Percentiles rank a stretch among this genome's conserved stretches.
Evolutionary conservation across 1,284 basidiomycete species (phyloP).

Genomic region (Thelephora terrestris): DNA sequence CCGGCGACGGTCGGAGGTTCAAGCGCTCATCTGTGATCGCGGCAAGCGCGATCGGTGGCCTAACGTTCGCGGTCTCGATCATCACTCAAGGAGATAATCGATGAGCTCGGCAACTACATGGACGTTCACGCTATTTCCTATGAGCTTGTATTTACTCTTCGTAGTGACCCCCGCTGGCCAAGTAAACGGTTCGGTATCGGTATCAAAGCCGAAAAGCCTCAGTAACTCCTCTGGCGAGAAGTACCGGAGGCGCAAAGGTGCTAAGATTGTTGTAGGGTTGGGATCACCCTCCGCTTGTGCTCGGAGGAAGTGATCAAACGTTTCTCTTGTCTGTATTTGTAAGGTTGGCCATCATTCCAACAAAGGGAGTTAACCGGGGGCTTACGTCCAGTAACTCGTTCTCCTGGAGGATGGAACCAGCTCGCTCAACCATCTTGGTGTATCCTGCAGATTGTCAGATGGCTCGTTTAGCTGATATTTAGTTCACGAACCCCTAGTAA

Average conservation of each 20-base stretch:
- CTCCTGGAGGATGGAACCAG: constrained; percentile 66
- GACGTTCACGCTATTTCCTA: constrained; percentile 76
- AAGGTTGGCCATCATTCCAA: background rate
- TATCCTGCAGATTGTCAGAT: constrained; percentile 39
- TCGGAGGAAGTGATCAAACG: constrained; percentile 48
- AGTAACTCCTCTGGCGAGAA: constrained; percentile 64
- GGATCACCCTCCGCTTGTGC: constrained; percentile 29
- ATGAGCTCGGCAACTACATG: constrained; percentile 50
- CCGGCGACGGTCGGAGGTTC: too few relatives aligned
- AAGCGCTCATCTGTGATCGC: too few relatives aligned
- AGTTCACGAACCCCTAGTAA: constrained; percentile 52
- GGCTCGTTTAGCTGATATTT: background rate
- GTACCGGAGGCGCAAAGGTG: constrained; percentile 52
- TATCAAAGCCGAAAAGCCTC: constrained; percentile 51
- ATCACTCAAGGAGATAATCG: constrained; percentile 35
- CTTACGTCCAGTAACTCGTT: constrained; percentile 55
- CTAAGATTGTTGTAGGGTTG: constrained; percentile 42
- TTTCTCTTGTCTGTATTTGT: constrained; percentile 41
- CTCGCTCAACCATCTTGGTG: constrained; percentile 61
- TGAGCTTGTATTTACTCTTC: constrained; percentile 61
- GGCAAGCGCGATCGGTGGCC: too few relatives aligned
- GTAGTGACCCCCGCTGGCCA: constrained; percentile 53
- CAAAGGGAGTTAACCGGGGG: constrained; percentile 8
- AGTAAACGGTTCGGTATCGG: constrained; percentile 24
- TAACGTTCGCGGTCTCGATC: too few relatives aligned